phyloP scores from a whole-genome alignment of 225 moss, liverwort and hornwort species.

The Takakia lepidozioides region DNA sequence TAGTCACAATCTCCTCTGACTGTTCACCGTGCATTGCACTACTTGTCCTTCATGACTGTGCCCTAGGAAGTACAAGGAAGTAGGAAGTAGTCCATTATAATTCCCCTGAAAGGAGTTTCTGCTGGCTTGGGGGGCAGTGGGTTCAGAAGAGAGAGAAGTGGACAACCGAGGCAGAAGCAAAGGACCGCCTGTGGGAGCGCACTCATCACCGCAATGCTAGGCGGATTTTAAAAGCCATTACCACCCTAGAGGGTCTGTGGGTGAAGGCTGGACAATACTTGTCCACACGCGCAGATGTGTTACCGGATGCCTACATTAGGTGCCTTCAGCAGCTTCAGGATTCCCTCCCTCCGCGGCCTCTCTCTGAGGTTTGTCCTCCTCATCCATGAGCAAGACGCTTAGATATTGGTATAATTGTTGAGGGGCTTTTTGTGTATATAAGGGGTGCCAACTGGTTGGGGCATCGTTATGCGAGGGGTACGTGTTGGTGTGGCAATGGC shows the following conservation, averaged over 20 bases:
- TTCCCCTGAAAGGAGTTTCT: too few species aligned
- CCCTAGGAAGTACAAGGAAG: too few species aligned
- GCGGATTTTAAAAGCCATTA: slow-evolving; percentile 57
- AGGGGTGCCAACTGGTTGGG: too few species aligned
- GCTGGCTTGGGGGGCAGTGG: slow-evolving; percentile 55
- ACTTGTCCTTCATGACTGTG: too few species aligned
- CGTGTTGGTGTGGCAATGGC: too few species aligned
- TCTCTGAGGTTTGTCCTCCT: slow-evolving; percentile 88
- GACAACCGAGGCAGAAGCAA: slow-evolving; percentile 40
- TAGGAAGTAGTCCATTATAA: too few species aligned
- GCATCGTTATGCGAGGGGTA: too few species aligned
- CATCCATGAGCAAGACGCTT: too few species aligned
- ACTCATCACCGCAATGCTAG: slow-evolving; percentile 80
- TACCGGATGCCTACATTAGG: slow-evolving; percentile 72
- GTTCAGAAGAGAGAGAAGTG: slow-evolving; percentile 81
- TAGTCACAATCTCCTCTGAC: too few species aligned
- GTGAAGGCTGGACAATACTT: slow-evolving; percentile 94
- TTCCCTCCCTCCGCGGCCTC: slow-evolving; percentile 79
- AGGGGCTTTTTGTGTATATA: too few species aligned
- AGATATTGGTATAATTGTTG: too few species aligned
- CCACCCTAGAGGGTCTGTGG: slow-evolving; percentile 78
- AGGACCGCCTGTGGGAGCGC: slow-evolving; percentile 57
- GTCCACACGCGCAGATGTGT: slow-evolving; percentile 96
- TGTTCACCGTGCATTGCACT: too few species aligned
- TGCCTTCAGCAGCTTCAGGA: slow-evolving; percentile 84